A percentile compares a stretch with the other conserved stretches of the same genome.
These are phyloP conservation scores for Magnolia changhungtana DNA, from an alignment of 164 flowering plant species.

Conservation along the genomic window DNA sequence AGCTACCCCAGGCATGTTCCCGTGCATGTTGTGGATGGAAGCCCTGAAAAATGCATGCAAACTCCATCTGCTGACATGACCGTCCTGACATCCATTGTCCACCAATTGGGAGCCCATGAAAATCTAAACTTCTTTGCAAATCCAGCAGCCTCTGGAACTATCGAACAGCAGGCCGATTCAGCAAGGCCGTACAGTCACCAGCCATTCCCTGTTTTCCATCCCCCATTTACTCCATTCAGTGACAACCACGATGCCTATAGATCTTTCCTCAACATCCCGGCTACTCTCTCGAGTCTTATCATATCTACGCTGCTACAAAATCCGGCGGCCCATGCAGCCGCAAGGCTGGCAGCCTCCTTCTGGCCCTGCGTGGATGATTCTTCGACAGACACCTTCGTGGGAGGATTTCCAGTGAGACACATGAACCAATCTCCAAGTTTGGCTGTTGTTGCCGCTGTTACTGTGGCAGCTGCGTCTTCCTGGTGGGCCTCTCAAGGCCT, in stretches of 20 bases:
- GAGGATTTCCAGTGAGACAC: conserved; percentile 37
- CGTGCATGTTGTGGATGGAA: conserved; percentile 61
- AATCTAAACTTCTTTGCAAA: conserved; percentile 26
- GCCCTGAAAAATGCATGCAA: conserved; percentile 30
- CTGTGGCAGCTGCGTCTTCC: conserved; percentile 96
- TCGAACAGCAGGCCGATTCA: conserved; percentile 23
- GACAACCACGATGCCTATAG: conserved; percentile 43
- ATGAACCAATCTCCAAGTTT: conserved; percentile 48
- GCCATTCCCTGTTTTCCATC: conserved; percentile 41
- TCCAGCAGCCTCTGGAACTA: conserved; percentile 37
- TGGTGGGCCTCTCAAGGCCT: conserved; percentile 98
- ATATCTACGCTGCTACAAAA: conserved; percentile 69
- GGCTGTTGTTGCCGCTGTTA: conserved; percentile 79
- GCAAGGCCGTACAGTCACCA: conserved; percentile 43
- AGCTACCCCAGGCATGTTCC: conserved; percentile 66
- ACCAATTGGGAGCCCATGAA: conserved; percentile 36
- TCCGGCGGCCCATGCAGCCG: conserved; percentile 90
- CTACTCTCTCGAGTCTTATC: conserved; percentile 58
- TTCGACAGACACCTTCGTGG: conserved; percentile 27
- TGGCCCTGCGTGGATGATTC: conserved; percentile 54
- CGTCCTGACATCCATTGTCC: conserved; percentile 34
- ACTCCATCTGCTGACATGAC: conserved; percentile 25
- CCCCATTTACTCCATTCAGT: conserved; percentile 40
- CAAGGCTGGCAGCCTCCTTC: conserved; percentile 68
- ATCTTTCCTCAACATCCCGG: conserved; percentile 50